Base-by-base conservation (phyloP, 768 basidiomycete species). In the Lentinula aciculospora region DNA sequence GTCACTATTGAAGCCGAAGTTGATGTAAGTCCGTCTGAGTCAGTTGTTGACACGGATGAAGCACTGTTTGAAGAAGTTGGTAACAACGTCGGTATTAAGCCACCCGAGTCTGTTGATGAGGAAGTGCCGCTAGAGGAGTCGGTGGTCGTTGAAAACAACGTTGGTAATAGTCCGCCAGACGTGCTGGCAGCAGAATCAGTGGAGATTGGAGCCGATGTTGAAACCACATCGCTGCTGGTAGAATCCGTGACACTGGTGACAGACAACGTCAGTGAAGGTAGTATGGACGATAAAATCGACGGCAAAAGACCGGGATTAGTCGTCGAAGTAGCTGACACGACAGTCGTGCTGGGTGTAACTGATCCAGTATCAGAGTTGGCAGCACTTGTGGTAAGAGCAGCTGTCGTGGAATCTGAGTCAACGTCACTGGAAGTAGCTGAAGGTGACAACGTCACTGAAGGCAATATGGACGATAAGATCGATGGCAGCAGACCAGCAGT, bases 281-380 rank as follows among this genome's bases (percentile, higher is more conserved):
- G 28, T 19, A 56, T 25, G 8, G 44, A 56, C 13, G 54, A 45
- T 37, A 56, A 12, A 15, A 42, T 21, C 19, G 39, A 56, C 6
- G 37, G 17, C 12, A 56, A 15, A n/a, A 56, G 15, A 56, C 54
- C 44, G 3, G 53, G 27, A 23, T 54, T 19, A 54, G 34, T 44
- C 23, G 42, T 34, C 44, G 55, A 56, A 17, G 55, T 46, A 29
- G 46, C 34, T 59, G 42, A 58, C 29, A 25, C 9, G 19, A 34
- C 57, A 19, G 59, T 36, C 47, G 32, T 40, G 28, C 39, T 29
- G 19, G 54, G 9, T 10, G 12, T 17, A n/a, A 27, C 40, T 25
- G 48, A 29, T 8, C 17, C 28, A n/a, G 27, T 53, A 21, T 59
- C 27, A 6, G 60, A 4, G 8, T 2, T 25, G n/a, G 37, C 19